A percentile compares a stretch with the other conserved stretches of the same genome.
Conservation (phyloP, 495 filamentous ascomycete genomes). For the Podospora pseudoanserina region DNA sequence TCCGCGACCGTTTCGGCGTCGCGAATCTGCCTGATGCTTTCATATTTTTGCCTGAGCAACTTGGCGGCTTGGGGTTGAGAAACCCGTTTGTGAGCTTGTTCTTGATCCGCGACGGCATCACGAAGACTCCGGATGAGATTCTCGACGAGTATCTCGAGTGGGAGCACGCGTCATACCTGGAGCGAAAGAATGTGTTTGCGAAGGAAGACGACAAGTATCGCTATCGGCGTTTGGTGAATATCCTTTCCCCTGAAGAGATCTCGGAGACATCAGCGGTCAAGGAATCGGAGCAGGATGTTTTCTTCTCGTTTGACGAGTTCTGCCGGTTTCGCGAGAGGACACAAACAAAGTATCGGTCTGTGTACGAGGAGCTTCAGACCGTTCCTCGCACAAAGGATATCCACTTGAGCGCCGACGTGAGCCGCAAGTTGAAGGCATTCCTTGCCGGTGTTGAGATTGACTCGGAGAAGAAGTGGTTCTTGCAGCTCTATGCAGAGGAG, state of each 20-base stretch:
- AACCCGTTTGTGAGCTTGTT: slow-evolving; percentile 51
- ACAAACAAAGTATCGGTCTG: slow-evolving; percentile 10
- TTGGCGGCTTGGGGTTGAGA: slow-evolving; percentile 54
- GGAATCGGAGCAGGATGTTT: slow-evolving; percentile 20
- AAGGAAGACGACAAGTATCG: slow-evolving; percentile 37
- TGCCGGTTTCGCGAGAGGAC: slow-evolving; percentile 40
- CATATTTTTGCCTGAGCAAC: slow-evolving; percentile 53
- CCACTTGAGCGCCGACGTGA: slow-evolving; percentile 23
- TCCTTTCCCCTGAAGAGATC: slow-evolving; percentile 7
- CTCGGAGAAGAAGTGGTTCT: slow-evolving; percentile 49
- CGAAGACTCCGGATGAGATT: slow-evolving; percentile 29
- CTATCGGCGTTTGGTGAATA: slow-evolving; percentile 12
- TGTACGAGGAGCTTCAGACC: slow-evolving; percentile 25
- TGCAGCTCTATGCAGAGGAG: slow-evolving; percentile 50
- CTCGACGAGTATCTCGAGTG: slow-evolving; percentile 37
- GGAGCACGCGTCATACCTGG: slow-evolving; percentile 38
- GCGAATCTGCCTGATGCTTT: slow-evolving; percentile 58
- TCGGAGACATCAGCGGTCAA: neutral
- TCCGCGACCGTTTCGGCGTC: slow-evolving; percentile 53
- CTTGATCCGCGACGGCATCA: slow-evolving; percentile 36
- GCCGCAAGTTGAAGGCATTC: slow-evolving; percentile 19
- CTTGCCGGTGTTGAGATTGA: slow-evolving; percentile 16
- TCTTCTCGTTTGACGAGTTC: slow-evolving; percentile 51
- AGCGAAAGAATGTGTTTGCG: slow-evolving; percentile 37
- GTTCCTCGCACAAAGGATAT: slow-evolving; percentile 21